Evolutionary conservation across 2,329 filamentous ascomycete genomes (phyloP), one percentile per base, ranked within the genome.

Genomic region (Fusarium sp.): DNA sequence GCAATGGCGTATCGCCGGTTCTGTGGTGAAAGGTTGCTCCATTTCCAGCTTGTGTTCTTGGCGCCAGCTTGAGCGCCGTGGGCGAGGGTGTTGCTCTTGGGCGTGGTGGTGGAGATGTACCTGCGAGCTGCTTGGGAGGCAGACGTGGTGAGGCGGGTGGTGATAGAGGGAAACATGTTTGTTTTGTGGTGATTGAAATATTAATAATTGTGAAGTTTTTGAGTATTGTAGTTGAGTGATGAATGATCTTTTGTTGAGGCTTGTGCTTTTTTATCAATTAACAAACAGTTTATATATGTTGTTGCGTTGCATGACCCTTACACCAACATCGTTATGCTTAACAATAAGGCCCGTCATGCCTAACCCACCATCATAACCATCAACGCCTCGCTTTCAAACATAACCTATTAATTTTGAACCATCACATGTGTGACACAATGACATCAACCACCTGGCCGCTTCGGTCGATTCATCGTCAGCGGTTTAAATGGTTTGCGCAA

Each of bases 401-500:
- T 48, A 40, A 24, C 22, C 22, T 48, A 9, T 40, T 53, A 51
- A 53, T 37, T 56, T 22, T n/a, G 6, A 14, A 55, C 10, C 51
- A 51, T 65, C 33, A 55, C 46, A 44, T 37, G 51, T 59, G 19
- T 17, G 17, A n/a, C 35, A 19, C 19, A 37, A 61, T 40, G 35
- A 22, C 43, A 45, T 70, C 59, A 71, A 37, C 49, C 59, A 35
- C 56, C 48, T 15, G 74, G 76, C 4, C 74, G 74, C 47, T 67
- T 61, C 19, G 78, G 77, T 30, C 83, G 79, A 59, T 82, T 84
- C 20, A 87, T 83, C 13, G 84, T 87, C 68, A 87, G 77, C 43
- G 83, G 84, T 75, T 86, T 87, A 58, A 88, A 89, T 7, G 86
- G 86, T 71, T 83, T 86, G 55, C 80, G 79, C 48, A 87, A 73